phyloP scores from a whole-genome alignment of 1,284 basidiomycete species.

The Rhodotorula mucilaginosa region DNA sequence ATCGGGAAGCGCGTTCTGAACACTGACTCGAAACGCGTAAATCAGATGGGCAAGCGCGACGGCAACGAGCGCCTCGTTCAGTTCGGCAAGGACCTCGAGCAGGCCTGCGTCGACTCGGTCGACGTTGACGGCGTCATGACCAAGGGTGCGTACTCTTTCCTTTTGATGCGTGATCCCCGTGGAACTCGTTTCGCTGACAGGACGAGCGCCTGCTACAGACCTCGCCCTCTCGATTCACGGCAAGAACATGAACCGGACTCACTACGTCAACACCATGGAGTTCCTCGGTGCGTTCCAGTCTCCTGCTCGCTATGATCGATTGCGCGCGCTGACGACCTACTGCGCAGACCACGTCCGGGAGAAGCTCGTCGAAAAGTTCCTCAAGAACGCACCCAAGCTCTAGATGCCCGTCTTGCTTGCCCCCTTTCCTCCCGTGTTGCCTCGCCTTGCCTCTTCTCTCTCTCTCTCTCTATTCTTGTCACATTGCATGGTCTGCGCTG shows the following conservation, averaged over 20 bases:
- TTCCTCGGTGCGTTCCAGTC: slow-evolving; percentile 63
- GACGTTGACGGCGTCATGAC: slow-evolving; percentile 53
- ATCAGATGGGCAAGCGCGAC: slow-evolving; percentile 92
- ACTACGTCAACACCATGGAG: slow-evolving; percentile 82
- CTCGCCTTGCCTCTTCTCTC: neutral
- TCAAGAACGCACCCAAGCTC: slow-evolving; percentile 23
- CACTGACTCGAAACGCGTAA: slow-evolving; percentile 22
- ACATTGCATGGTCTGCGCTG: neutral
- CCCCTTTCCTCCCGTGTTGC: neutral
- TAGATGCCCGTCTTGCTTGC: neutral
- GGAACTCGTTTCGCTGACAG: neutral
- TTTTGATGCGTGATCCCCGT: slow-evolving; percentile 45
- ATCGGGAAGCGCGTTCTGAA: no score
- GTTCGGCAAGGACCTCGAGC: slow-evolving; percentile 82
- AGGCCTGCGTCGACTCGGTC: slow-evolving; percentile 85
- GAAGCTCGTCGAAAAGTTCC: slow-evolving; percentile 30
- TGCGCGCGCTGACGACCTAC: neutral
- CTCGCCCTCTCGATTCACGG: slow-evolving; percentile 93
- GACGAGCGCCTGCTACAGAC: slow-evolving; percentile 50
- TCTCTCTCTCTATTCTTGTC: neutral
- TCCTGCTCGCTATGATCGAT: neutral
- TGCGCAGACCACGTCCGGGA: slow-evolving; percentile 7
- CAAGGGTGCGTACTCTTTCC: slow-evolving; percentile 36
- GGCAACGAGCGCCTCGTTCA: slow-evolving; percentile 68
- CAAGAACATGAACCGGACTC: slow-evolving; percentile 71